Base-by-base conservation (phyloP, 352 stramenopile species). In the Phytophthora macrochlamydospora region DNA sequence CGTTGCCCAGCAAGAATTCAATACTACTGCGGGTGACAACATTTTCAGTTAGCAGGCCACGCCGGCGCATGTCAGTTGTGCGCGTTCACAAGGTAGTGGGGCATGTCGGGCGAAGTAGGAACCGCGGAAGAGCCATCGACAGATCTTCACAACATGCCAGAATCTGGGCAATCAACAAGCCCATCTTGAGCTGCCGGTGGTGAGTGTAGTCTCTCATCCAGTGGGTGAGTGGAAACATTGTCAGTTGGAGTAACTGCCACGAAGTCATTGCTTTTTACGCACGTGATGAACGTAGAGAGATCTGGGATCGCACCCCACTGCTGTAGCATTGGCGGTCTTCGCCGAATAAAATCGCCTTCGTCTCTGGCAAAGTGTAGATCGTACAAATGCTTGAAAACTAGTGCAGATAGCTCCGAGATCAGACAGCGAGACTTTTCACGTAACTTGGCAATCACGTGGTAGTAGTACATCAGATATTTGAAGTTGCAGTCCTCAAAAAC, bases 401-500 rank as follows among this genome's bases (percentile, higher is more conserved):
- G 5, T 7, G 24, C 7, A 5, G 37, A 44, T 1, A 65, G 40
- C 7, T 52, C 13, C 13, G 44, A 37, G 29, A 14, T 35, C 38
- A 73, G 18, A 0, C 40, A 2, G 2, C 45, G 46, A 29, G 49
- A 9, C 2, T 18, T 24, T 28, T 71, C 65, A 40, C 59, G 59
- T 0, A 71, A 40, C 7, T 79, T 76, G 1, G 51, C 48, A 24
- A 73, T 65, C 5, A 76, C 59, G 35, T 76, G 63, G n/a, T 71
- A 76, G 32, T 67, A 79, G 30, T 63, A 79, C 38, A 64, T 52
- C 2, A 64, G 49, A 7, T 18, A 29, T 51, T 51, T n/a, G 1
- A 57, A 35, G 11, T 37, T 13, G 1, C 5, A 3, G 13, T 40
- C 8, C 7, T 46, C 49, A 32, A 58, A 65, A 1, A 49, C 49